Percentiles rank a stretch among this genome's conserved stretches.
phyloP scores from a whole-genome alignment of 169 alveolate genomes.

The Cryptosporidium ubiquitum region DNA sequence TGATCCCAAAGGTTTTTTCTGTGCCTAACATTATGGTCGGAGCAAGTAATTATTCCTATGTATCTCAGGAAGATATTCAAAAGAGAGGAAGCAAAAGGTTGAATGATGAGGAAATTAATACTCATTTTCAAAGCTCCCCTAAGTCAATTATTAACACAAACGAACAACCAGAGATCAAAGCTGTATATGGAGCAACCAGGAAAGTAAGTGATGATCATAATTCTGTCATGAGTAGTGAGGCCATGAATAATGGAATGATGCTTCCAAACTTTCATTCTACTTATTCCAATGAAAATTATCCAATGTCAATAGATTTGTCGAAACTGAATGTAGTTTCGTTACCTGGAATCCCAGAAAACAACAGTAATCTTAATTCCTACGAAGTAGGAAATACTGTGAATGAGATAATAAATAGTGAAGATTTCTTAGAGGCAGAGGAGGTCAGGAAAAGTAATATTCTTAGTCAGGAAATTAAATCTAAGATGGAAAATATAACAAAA shows the following conservation, averaged over 20 bases:
- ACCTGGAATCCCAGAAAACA: slow-evolving; percentile 45
- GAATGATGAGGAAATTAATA: not conserved
- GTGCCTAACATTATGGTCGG: slow-evolving; percentile 58
- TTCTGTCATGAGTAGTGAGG: not conserved
- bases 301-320: slow-evolving; percentile 56
- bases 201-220: not conserved
- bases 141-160: not conserved
- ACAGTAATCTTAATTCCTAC: slow-evolving; percentile 11
- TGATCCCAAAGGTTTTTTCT: slow-evolving; percentile 70
- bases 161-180: slow-evolving; percentile 1
- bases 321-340: not conserved
- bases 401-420: not conserved
- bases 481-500: not conserved
- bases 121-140: not conserved
- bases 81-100: not conserved
- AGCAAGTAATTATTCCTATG: slow-evolving; percentile 43
- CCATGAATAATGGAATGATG: not conserved
- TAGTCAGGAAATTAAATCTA: not conserved
- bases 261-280: slow-evolving; percentile 71
- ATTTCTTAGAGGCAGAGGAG: not conserved
- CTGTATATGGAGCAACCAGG: not conserved
- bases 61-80: slow-evolving; percentile 1
- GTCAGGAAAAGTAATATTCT: not conserved
- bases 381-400: not conserved
- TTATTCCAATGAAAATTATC: slow-evolving; percentile 70